These are phyloP conservation scores for Cairneyella variabilis DNA, from an alignment of 495 filamentous ascomycete genomes.

Conservation along the genomic window DNA sequence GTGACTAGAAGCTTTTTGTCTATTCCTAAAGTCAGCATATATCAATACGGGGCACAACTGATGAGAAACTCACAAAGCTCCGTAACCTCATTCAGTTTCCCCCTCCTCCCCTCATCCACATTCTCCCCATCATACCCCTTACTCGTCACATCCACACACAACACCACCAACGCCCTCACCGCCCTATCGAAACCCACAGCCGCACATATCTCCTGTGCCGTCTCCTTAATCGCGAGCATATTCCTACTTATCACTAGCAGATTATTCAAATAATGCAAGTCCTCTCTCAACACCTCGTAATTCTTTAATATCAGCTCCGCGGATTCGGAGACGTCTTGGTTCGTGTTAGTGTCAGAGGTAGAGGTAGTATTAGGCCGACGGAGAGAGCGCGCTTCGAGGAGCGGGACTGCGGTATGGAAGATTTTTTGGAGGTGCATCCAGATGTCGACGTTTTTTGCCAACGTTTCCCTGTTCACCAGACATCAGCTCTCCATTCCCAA, in stretches of 20 bases:
- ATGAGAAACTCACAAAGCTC: constrained; percentile 49
- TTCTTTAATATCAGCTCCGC: constrained; percentile 77
- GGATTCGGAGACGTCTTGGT: constrained; percentile 47
- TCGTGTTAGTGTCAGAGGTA: constrained; percentile 21
- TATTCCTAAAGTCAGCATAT: constrained; percentile 25
- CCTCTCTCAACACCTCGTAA: constrained; percentile 68
- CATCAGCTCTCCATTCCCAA: constrained; percentile 3
- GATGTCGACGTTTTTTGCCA: constrained; percentile 56
- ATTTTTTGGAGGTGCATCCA: constrained; percentile 66
- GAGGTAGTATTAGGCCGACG: constrained; percentile 34
- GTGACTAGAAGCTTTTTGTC: constrained; percentile 89
- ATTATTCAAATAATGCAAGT: constrained; percentile 81
- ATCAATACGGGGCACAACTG: background rate
- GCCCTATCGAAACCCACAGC: constrained; percentile 74
- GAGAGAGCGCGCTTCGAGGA: constrained; percentile 59
- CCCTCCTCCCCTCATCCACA: constrained; percentile 56
- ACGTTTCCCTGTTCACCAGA: constrained; percentile 46
- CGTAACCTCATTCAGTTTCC: constrained; percentile 48
- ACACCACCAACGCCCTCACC: constrained; percentile 76
- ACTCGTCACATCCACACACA: constrained; percentile 83
- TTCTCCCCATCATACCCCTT: constrained; percentile 86
- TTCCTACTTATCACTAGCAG: constrained; percentile 82
- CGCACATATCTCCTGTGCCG: constrained; percentile 82
- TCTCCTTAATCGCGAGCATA: constrained; percentile 74
- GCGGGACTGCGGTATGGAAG: constrained; percentile 56